Base-by-base conservation (phyloP, 1,284 basidiomycete genomes). In the Mycena sp. region DNA sequence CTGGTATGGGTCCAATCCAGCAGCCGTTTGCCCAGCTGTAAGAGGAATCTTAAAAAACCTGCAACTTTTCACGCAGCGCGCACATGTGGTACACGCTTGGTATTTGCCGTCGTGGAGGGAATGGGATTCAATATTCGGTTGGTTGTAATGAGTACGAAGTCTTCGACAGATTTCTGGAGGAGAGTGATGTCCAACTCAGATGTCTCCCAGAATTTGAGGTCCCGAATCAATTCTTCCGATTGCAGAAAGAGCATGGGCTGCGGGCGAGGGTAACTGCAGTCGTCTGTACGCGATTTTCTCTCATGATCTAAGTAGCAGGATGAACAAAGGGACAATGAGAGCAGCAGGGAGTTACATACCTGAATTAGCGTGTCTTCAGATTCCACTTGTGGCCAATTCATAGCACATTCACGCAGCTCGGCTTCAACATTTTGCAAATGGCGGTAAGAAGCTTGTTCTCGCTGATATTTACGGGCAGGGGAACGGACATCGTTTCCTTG, bases 1-100 rank as follows among this genome's bases (percentile, higher is more conserved):
- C 14, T 1, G 64, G 64, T 3, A 63, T 48, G 1, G 57, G 25
- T 2, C 67, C 67, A 1, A 65, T 63, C 67, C 67, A 68, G 25
- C 56, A 68, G 2, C 64, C 67, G 41, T 65, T 68, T 0, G 67
- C 51, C 57, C 64, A 62, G 19, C 60, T 48, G 32, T 45, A 52
- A 56, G 10, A 19, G 59, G 50, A 6, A 58, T 23, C 9, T 37
- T 53, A 11, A 51, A 29, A 37, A 59, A 59, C 7, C 14, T 19
- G 11, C n/a, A 17, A 23, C n/a, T 17, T 23, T 38, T 52, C 3
- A 61, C 37, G 21, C 50, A 53, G 19, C 26, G 16, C 30, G n/a
- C 29, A 54, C 58, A 61, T 10, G 58, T 61, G 4, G 58, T 30
- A n/a, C n/a, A n/a, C n/a, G n/a, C n/a, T n/a, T n/a, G n/a, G n/a